Evolutionary conservation across 2,329 filamentous ascomycete species (phyloP), one percentile per base, ranked within the genome.

Genomic region (Colletotrichum orbiculare): DNA sequence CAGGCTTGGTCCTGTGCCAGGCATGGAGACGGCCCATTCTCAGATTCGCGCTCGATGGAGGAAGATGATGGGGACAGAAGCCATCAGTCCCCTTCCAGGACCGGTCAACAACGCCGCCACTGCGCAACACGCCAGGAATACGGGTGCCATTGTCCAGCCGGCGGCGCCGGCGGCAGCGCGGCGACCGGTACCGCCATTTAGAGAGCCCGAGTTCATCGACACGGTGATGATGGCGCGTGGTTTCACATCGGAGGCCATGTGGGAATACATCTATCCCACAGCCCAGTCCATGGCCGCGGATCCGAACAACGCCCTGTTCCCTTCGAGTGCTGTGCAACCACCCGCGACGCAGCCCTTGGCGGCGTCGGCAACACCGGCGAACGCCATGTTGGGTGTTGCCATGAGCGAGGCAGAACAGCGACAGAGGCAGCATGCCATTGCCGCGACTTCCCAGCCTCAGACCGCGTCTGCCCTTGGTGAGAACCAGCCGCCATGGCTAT

Each of bases 1-100:
- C 35, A 79, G 78, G n/a, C 84, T 87, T 55, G 79, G 80, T 3
- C 79, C 81, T 8, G 74, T 83, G 3, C 81, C 83, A 0, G 82
- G 79, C 2, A 74, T 82, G 17, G 83, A 84, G 49, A 77, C 75
- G 43, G 76, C 76, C 13, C 77, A 84, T 67, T 82, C 83, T n/a
- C 76, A 81, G 48, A 69, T 78, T 6, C 74, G 79, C 15, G 79
- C 84, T 10, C 79, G 79, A 38, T 89, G 86, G 86, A 79, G 83
- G 43, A 75, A 77, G 46, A 73, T 88, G 8, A 78, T 88, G 6
- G 75, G 77, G 13, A 73, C 73, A 5, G 75, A 76, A 1, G 71
- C 68, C 1, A 69, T 72, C 38, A 69, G 60, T 10, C 62, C 73
- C 39, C 66, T 69, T 13, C 64, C 62, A 69, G 71, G 49, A 65